Conservation (phyloP, 805 yeast species). For the Saccharomycopsis babjevae region DNA sequence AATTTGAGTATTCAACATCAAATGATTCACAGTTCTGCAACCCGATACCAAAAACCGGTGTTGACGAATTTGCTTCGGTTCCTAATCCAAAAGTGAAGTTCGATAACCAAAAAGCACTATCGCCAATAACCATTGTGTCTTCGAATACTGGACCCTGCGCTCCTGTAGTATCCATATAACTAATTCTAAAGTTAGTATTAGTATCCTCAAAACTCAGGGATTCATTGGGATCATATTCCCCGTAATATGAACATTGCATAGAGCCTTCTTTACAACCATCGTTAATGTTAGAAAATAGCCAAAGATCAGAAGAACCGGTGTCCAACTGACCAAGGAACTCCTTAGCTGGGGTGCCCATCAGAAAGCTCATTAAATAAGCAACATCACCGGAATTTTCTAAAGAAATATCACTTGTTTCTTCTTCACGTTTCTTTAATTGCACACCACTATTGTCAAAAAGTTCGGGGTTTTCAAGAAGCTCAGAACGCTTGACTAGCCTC, state of each 20-base stretch:
- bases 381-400: slow-evolving; percentile 29
- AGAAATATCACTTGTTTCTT: background rate
- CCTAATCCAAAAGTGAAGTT: slow-evolving; percentile 8
- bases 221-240: slow-evolving; percentile 27
- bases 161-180: slow-evolving; percentile 38
- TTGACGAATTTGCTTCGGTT: slow-evolving; percentile 6
- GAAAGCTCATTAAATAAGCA: slow-evolving; percentile 36
- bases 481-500: background rate
- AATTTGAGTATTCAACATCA: slow-evolving; percentile 18
- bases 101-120: slow-evolving; percentile 1
- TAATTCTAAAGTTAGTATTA: slow-evolving; percentile 27
- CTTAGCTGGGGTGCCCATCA: slow-evolving; percentile 29
- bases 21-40: slow-evolving; percentile 50
- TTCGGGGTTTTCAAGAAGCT: background rate
- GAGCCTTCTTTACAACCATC: background rate
- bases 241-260: slow-evolving; percentile 18
- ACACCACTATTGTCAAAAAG: background rate
- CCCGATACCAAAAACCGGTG: slow-evolving; percentile 72
- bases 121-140: slow-evolving; percentile 44
- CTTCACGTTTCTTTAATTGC: background rate
- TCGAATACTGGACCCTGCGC: slow-evolving; percentile 40
- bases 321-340: slow-evolving; percentile 33
- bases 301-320: slow-evolving; percentile 40
- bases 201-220: slow-evolving; percentile 28
- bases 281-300: slow-evolving; percentile 22